Conservation (phyloP, 371 early-diverging fungal genomes). For the Capillidium heterosporum region DNA sequence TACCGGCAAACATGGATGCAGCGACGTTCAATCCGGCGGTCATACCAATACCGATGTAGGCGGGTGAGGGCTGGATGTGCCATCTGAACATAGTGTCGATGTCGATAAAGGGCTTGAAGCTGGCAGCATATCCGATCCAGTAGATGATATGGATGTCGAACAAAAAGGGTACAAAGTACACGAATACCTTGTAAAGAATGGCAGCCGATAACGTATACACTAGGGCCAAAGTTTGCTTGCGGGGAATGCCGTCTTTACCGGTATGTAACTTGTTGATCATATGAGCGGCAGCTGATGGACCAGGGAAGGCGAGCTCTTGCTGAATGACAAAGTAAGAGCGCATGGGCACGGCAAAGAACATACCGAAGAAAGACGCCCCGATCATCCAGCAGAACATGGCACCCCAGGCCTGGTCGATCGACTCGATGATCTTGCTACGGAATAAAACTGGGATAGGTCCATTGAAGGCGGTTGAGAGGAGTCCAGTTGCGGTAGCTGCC, state of each 20-base stretch:
- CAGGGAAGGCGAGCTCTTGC: slow-evolving; percentile 46
- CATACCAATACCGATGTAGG: slow-evolving; percentile 53
- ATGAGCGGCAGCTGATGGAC: slow-evolving; percentile 42
- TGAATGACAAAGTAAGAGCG: slow-evolving; percentile 48
- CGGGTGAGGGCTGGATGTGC: slow-evolving; percentile 26
- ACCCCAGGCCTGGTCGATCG: slow-evolving; percentile 21
- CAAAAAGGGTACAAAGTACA: slow-evolving; percentile 37
- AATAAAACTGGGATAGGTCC: slow-evolving; percentile 54
- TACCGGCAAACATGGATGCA: not conserved
- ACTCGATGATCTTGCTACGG: slow-evolving; percentile 30
- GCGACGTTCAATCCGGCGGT: slow-evolving; percentile 36
- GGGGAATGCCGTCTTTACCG: slow-evolving; percentile 18
- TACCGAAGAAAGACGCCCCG: slow-evolving; percentile 42
- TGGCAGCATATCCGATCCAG: slow-evolving; percentile 29
- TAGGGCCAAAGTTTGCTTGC: slow-evolving; percentile 9
- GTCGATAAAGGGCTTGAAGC: slow-evolving; percentile 18
- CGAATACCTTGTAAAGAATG: slow-evolving; percentile 23
- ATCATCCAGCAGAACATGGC: slow-evolving; percentile 31
- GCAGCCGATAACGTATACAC: slow-evolving; percentile 15
- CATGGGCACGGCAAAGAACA: slow-evolving; percentile 57
- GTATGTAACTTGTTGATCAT: slow-evolving; percentile 43
- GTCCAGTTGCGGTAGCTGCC: slow-evolving; percentile 50
- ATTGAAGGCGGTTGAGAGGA: slow-evolving; percentile 42
- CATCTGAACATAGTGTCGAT: slow-evolving; percentile 34
- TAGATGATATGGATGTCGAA: slow-evolving; percentile 30